These are phyloP conservation scores for Aschersonia sp. DNA, from an alignment of 2,329 filamentous ascomycete species.

Conservation along the genomic window DNA sequence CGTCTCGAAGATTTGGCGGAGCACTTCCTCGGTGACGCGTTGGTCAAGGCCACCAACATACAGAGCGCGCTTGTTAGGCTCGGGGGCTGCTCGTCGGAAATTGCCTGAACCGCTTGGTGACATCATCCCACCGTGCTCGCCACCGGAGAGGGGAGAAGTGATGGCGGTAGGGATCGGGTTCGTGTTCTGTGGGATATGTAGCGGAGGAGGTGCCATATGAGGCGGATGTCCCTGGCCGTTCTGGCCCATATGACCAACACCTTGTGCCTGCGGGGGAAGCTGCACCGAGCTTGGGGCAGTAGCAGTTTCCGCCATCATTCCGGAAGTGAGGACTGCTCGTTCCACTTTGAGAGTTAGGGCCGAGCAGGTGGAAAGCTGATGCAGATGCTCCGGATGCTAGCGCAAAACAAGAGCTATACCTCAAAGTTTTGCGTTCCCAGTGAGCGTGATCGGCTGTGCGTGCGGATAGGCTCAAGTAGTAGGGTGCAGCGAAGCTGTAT, in stretches of 20 bases:
- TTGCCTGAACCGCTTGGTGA: slow-evolving; percentile 73
- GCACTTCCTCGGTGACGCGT: slow-evolving; percentile 86
- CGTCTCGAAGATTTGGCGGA: slow-evolving; percentile 97
- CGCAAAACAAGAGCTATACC: background rate
- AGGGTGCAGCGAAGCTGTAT: too few species aligned
- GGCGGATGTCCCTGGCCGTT: slow-evolving; percentile 52
- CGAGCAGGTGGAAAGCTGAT: background rate
- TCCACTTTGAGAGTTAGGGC: background rate
- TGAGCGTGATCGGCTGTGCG: too few species aligned
- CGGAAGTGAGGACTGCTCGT: background rate
- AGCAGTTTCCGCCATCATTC: slow-evolving; percentile 63
- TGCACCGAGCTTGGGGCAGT: slow-evolving; percentile 46
- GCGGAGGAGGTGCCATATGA: slow-evolving; percentile 80
- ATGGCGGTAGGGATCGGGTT: slow-evolving; percentile 91
- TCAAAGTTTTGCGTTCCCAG: too few species aligned
- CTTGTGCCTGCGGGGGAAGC: slow-evolving; percentile 54
- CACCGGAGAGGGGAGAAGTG: slow-evolving; percentile 67
- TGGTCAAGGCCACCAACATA: slow-evolving; percentile 94
- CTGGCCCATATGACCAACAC: slow-evolving; percentile 43
- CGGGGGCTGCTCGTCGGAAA: slow-evolving; percentile 82
- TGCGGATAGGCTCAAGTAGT: too few species aligned
- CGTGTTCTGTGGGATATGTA: slow-evolving; percentile 91
- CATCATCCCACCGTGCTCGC: slow-evolving; percentile 52
- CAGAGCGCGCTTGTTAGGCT: slow-evolving; percentile 95
- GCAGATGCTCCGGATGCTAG: background rate